These are phyloP conservation scores for Gorgonomyces haynaldii DNA, from an alignment of 192 early-diverging fungal species.

Conservation along the genomic window DNA sequence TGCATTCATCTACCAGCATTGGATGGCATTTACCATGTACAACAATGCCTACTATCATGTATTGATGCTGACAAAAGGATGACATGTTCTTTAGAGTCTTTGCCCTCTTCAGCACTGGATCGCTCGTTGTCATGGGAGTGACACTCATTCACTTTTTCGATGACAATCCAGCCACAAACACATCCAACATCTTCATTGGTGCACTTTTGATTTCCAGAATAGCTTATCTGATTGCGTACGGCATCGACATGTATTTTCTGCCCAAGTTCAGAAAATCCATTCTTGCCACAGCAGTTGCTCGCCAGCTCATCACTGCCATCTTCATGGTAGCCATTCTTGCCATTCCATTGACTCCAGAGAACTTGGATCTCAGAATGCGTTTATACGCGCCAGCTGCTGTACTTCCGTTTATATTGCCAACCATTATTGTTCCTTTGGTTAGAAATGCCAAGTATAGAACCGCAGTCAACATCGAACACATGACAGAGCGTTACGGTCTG, in stretches of 20 bases:
- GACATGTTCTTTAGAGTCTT: not conserved
- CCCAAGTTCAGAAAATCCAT: no score
- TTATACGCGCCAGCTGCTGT: no score
- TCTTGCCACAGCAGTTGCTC: no score
- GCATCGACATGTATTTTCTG: no score
- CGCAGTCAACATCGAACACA: conserved; percentile 7
- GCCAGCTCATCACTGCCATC: no score
- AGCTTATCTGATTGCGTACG: no score
- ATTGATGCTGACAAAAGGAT: no score
- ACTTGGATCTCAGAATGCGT: no score
- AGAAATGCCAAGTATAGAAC: no score
- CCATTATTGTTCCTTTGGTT: not conserved
- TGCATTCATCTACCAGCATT: not conserved
- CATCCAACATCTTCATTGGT: not conserved
- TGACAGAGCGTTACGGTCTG: conserved; percentile 2
- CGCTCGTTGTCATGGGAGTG: not conserved
- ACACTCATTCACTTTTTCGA: not conserved
- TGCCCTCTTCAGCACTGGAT: not conserved
- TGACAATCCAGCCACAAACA: not conserved
- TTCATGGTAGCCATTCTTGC: no score
- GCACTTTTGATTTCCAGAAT: no score
- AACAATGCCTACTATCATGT: conserved; percentile 7
- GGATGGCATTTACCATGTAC: conserved; percentile 4
- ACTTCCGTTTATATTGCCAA: not conserved
- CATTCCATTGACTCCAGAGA: no score